Base-by-base conservation (phyloP, 108 stramenopile species). In the Schizochytrium sp. region DNA sequence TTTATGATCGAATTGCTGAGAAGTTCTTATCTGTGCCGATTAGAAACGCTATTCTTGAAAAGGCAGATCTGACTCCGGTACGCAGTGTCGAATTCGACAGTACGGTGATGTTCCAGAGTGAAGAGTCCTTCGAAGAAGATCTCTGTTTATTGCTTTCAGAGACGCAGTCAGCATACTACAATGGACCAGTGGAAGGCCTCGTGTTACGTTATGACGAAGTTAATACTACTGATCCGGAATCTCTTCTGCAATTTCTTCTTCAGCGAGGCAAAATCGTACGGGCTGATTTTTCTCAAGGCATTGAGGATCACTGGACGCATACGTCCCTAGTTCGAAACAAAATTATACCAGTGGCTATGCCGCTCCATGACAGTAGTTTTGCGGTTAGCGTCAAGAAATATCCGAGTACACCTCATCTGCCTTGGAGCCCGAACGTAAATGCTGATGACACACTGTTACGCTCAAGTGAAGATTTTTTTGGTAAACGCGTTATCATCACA, bases 161-260 rank as follows among this genome's bases (percentile, higher is more conserved):
- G 3, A 83, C 90, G 46, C 56, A 45, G 38, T 93, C 92, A 1
- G 59, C 44, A 5, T 93, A 91, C 58, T 89, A 89, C 17, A 90
- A 88, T 15, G 92, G 91, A 5, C 61, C 57, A 15, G 72, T 93
- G 5, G 92, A 93, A 72, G 92, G 92, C 53, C 58, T 93, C 58
- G 92, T 93, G 2, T 7, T 93, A 8, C 89, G 92, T 5, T 57
- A 90, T 57, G 92, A 92, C 45, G 92, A 92, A 38, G n/a, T 19
- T 57, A 87, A 57, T 61, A 4, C 15, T 15, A 47, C n/a, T 91
- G 92, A 91, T 59, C 89, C 44, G 57, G 55, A 53, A 15, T 83
- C 61, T 61, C 59, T 41, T 53, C 28, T 28, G 28, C 28, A 28
- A 28, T 83, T 40, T 83, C 47, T 55, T 2, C 45, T 3, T 15